Evolutionary conservation across 306 rosid species (phyloP), one percentile per base, ranked within the genome.

Genomic region (Canavalia ensiformis): DNA sequence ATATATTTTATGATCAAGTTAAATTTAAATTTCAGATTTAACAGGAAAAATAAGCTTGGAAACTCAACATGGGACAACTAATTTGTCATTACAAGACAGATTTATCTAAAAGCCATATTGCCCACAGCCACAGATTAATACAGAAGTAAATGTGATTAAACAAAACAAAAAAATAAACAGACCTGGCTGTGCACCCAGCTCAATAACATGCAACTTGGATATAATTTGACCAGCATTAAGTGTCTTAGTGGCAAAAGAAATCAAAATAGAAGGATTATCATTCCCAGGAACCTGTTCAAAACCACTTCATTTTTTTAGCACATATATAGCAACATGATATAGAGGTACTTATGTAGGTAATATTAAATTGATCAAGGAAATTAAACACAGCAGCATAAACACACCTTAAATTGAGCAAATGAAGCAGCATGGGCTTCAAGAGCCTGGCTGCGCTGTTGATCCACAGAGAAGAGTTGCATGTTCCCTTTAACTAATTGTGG

Each of bases 151-250:
- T 33, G 70, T 46, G 68, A 78, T 37, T 18, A 18, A 18, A 18
- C 25, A 18, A 18, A 47, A 46, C 42, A 63, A 51, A 33, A 65
- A 73, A 47, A 10, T 18, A 83, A 72, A 72, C 83, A 81, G 33
- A 94, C 99, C 99, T 90, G 98, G 97, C 92, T 92, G 99, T 75
- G 99, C 99, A 82, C 99, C 99, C 80, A 95, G 89, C 88, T 95
- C 99, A 69, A 95, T 95, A 63, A 95, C 89, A 88, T 95, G 99
- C 56, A 95, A 83, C 90, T 95, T 95, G 31, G 99, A 93, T 68
- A 91, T 83, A 67, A 95, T 84, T 82, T 95, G 99, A 75, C 99
- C 99, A 69, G 99, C 98, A 80, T 93, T 95, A 72, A 93, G 92
- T 7, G 97, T 81, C 84, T 95, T 95, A 0, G 99, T 89, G 62